Base-by-base conservation (phyloP, 352 stramenopile species). In the Globisporangium iwayamae region DNA sequence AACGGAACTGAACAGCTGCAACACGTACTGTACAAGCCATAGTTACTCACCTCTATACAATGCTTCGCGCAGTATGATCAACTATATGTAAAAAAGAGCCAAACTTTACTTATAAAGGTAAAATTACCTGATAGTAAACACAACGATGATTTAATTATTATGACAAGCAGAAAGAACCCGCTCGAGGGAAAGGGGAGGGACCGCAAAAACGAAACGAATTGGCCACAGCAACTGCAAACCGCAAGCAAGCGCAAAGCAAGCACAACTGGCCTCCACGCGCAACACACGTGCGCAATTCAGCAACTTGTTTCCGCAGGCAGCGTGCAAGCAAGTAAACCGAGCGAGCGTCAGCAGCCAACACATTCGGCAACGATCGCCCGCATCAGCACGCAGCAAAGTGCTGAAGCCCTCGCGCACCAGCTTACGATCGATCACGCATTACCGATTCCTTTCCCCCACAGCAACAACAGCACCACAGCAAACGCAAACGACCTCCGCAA, bases 161-260 rank as follows among this genome's bases (percentile, higher is more conserved):
- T n/a, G n/a, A 30, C 14, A 32, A 39, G 52, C 30, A 28, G 8
- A 30, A 45, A 28, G 28, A 57, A 57, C 32, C 30, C 30, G 52
- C 32, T 43, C 18, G 52, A 57, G 52, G 52, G 52, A 25, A 57
- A 45, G 52, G 52, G 32, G 18, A 30, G 32, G 51, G 14, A 16
- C 2, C n/a, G 16, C 25, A 32, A 32, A 38, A 38, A 32, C 47
- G 28, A 56, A 39, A 18, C 16, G 28, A 22, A 48, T 20, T 4
- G 14, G 43, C 43, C 16, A 48, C 14, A 48, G 22, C 22, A 25
- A 48, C 14, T 14, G 16, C 43, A 48, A 25, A 48, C 38, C 34
- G 34, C 34, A 39, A 39, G 34, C 34, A 39, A 16, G 10, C 48
- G 1, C 22, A 25, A 30, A 39, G 7, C 45, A 38, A 56, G 20